phyloP scores from a whole-genome alignment of 768 basidiomycete genomes.

The Leucocoprinus birnbaumii region DNA sequence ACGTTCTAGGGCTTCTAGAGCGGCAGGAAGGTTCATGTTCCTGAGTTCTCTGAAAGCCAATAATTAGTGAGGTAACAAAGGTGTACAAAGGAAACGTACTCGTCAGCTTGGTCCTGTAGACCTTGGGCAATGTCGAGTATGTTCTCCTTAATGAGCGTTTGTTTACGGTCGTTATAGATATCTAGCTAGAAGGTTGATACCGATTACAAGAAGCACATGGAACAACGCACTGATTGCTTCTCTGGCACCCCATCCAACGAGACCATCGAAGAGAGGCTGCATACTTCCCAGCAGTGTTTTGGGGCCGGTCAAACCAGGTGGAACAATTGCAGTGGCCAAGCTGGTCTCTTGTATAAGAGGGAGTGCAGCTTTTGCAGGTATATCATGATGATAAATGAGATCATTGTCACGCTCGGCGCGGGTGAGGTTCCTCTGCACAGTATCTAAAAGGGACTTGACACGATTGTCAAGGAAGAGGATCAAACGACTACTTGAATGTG shows the following conservation, averaged over 20 bases:
- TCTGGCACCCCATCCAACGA: conserved; percentile 85
- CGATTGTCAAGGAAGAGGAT: conserved; percentile 10
- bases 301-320: conserved; percentile 57
- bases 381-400: conserved; percentile 88
- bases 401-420: conserved; percentile 91
- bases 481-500: background rate
- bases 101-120: conserved; percentile 56
- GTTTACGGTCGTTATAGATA: conserved; percentile 84
- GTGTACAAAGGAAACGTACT: conserved; percentile 38
- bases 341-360: conserved; percentile 58
- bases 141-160: conserved; percentile 65
- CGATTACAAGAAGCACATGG: background rate
- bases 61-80: background rate
- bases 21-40: conserved; percentile 75
- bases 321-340: conserved; percentile 61
- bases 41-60: conserved; percentile 51
- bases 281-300: conserved; percentile 48
- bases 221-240: conserved; percentile 75
- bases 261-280: conserved; percentile 64
- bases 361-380: conserved; percentile 72
- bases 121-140: conserved; percentile 59
- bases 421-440: conserved; percentile 58
- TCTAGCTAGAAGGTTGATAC: conserved; percentile 36
- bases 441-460: conserved; percentile 71
- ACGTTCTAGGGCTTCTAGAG: conserved; percentile 84